These are phyloP conservation scores for Haplosporangium gracile DNA, from an alignment of 192 early-diverging fungal genomes.

Conservation along the genomic window DNA sequence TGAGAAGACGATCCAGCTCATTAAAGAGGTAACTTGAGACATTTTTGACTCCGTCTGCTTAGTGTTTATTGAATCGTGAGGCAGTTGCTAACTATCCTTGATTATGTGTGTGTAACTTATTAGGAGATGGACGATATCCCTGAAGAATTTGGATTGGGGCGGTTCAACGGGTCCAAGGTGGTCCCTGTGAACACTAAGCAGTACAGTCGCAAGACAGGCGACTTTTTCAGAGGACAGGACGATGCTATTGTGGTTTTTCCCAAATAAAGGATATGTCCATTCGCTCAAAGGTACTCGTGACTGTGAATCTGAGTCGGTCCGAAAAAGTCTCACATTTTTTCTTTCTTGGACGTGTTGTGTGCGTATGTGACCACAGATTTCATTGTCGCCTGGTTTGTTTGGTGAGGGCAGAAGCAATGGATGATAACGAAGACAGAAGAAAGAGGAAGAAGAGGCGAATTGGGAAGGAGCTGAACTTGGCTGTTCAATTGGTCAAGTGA, in stretches of 20 bases:
- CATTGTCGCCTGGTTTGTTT: conserved; percentile 4
- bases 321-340: background rate
- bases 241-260: conserved; percentile 63
- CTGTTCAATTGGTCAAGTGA: background rate
- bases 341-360: background rate
- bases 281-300: background rate
- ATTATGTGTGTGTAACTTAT: background rate
- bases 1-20: conserved; percentile 47
- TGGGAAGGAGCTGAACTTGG: background rate
- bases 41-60: background rate
- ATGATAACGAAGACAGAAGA: background rate
- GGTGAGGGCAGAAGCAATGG: background rate
- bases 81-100: background rate
- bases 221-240: conserved; percentile 65
- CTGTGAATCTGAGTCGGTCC: conserved; percentile 6
- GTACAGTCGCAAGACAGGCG: conserved; percentile 61
- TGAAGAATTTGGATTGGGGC: conserved; percentile 56
- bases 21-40: conserved; percentile 55
- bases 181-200: conserved; percentile 75
- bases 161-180: conserved; percentile 68
- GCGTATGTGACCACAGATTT: background rate
- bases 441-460: background rate
- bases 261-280: conserved; percentile 1
- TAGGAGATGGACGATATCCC: conserved; percentile 75
- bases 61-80: background rate